Base-by-base conservation (phyloP, 2,329 filamentous ascomycete genomes). In the Microcyclospora pomicola region DNA sequence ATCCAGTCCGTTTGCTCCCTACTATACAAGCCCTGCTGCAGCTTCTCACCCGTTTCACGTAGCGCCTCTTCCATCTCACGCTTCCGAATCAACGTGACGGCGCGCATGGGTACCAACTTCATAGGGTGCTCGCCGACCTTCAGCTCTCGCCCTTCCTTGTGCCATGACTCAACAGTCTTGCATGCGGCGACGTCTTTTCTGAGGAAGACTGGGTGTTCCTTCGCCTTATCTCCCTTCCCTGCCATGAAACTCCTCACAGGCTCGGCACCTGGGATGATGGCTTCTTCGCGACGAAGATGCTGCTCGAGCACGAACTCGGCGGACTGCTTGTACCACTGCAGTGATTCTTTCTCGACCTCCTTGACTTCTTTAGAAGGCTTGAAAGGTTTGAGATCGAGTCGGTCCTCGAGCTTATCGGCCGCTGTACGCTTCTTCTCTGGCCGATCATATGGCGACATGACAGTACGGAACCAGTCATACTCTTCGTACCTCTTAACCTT, bases 161-260 rank as follows among this genome's bases (percentile, higher is more conserved):
- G 91, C 91, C 91, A 98, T 1, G 84, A 94, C 57, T 98, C 91
- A 1, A 82, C 81, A 19, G 84, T 92, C 59, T 94, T 87, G 57
- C 92, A 93, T 30, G 73, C 69, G 2, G 87, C 75, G 0, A 96
- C 76, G 47, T 96, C 87, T 37, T 73, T 72, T 27, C 88, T 77
- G 1, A 71, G 71, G 54, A 77, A 96, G 0, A 96, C 85, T 1
- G 83, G 77, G 55, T 94, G 85, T 41, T 82, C 74, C 33, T 80
- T 80, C 2, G 72, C 63, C 34, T 79, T 80, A 33, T 76, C 75
- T 11, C 79, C 81, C 59, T 88, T 94, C 9, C 74, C 78, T 34
- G 76, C 75, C 4, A 68, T 75, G 59, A 96, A 95, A 9, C 72
- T 71, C 46, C 80, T 83, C 28, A 85, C 79, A 1, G 82, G 73